A percentile compares a stretch with the other conserved stretches of the same genome.
Conservation (phyloP, 2,329 filamentous ascomycete species). For the Rutstroemia sp. region DNA sequence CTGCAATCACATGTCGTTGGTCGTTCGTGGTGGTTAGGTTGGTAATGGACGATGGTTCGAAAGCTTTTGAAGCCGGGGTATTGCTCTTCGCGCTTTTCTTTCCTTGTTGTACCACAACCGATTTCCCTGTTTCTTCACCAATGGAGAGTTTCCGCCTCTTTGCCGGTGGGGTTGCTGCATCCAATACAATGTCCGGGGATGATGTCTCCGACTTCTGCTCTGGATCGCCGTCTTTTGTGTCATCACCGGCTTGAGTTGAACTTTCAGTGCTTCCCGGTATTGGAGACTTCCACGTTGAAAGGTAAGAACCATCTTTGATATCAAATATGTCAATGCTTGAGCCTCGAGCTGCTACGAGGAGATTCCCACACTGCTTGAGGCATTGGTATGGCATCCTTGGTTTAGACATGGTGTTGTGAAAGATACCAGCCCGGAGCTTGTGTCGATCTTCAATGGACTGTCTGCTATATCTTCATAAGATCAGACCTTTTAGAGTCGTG, state of each 20-base stretch:
- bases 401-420: slow-evolving; percentile 13
- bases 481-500: neutral
- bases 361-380: slow-evolving; percentile 44
- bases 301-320: slow-evolving; percentile 46
- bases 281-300: slow-evolving; percentile 38
- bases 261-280: slow-evolving; percentile 8
- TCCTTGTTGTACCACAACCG: slow-evolving; percentile 14
- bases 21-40: slow-evolving; percentile 57
- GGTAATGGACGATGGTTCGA: slow-evolving; percentile 58
- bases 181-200: neutral
- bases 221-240: neutral
- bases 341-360: slow-evolving; percentile 69
- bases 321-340: slow-evolving; percentile 63
- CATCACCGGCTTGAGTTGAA: neutral
- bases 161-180: slow-evolving; percentile 20
- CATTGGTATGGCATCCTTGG: slow-evolving; percentile 59
- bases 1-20: slow-evolving; percentile 62
- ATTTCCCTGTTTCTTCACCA: slow-evolving; percentile 9
- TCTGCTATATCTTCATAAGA: neutral
- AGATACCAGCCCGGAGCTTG: too few species aligned
- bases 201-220: neutral
- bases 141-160: slow-evolving; percentile 28
- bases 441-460: too few species aligned
- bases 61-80: slow-evolving; percentile 22
- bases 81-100: slow-evolving; percentile 18